Evolutionary conservation across 1,284 basidiomycete genomes (phyloP), one percentile per base, ranked within the genome.

Genomic region (Vanrija pseudolonga): DNA sequence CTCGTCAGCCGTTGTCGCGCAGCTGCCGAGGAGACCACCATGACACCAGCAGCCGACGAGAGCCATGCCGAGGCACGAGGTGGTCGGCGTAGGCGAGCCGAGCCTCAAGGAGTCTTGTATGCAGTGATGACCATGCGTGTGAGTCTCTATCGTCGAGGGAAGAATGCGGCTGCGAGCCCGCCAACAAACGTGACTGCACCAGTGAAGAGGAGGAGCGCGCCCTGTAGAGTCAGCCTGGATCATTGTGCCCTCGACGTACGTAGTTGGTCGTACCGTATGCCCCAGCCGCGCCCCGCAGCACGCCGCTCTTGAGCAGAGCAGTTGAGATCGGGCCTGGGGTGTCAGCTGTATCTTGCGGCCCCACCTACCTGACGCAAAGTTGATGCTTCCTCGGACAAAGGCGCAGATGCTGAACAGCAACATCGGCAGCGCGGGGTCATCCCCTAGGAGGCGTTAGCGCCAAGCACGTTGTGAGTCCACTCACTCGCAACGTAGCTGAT

Each of bases 231-330:
- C 32, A 32, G 32, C 32, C 5, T 32, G 32, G 32, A 32, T 12
- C 32, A 12, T 4, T 32, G 12, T 9, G 9, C 2, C 32, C 5
- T 32, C 9, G 9, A 9, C 32, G 11, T 32, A 32, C 32, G 50
- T 71, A 74, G 55, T 74, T 72, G 18, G 62, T 57, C 19, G 64
- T 48, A 1, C 71, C 73, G 48, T 73, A 74, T 2, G 66, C 71
- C 9, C 73, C 73, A 0, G 64, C 59, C 1, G 60, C 62, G 17
- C 68, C 68, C 14, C 51, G 50, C 41, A 56, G 50, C 36, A 64
- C 48, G 3, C 56, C 47, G n/a, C 54, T 39, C 46, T 66, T 65
- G 45, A 73, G 59, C 23, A 73, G 55, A 11, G 60, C 55, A 18
- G 65, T 61, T 4, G 67, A 66, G n/a, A 71, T 63, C 14, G 71